A percentile compares a stretch with the other conserved stretches of the same genome.
phyloP scores from a whole-genome alignment of 1,139 yeast genomes.

The Saccharomyces hybrid region DNA sequence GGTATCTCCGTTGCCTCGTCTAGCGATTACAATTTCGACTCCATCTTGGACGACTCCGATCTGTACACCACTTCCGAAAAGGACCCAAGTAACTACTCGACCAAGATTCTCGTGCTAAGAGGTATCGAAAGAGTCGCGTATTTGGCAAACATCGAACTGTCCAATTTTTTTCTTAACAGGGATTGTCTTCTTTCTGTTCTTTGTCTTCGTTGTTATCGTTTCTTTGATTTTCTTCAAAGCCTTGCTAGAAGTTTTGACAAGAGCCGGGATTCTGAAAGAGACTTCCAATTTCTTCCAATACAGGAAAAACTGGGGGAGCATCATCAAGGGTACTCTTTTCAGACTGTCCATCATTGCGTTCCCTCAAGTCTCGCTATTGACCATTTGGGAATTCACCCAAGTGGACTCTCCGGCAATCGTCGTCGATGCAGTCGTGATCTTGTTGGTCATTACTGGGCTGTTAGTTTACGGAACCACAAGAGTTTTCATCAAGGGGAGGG shows the following conservation, averaged over 20 bases:
- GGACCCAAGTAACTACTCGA: conserved; percentile 37
- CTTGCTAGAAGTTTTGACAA: conserved; percentile 58
- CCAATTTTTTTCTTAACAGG: conserved; percentile 85
- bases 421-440: conserved; percentile 66
- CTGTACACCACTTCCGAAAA: conserved; percentile 71
- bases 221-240: conserved; percentile 66
- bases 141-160: conserved; percentile 75
- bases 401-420: conserved; percentile 79
- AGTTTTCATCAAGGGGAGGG: conserved; percentile 63
- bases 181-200: conserved; percentile 70
- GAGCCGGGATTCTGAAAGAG: conserved; percentile 49
- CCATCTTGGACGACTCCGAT: conserved; percentile 41
- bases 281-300: conserved; percentile 63
- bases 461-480: conserved; percentile 67
- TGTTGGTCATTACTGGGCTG: conserved; percentile 49
- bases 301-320: conserved; percentile 70
- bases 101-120: conserved; percentile 70
- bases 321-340: conserved; percentile 82
- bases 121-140: conserved; percentile 91
- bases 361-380: conserved; percentile 75
- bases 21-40: conserved; percentile 40
- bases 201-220: conserved; percentile 64
- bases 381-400: conserved; percentile 82
- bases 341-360: conserved; percentile 73
- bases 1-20: conserved; percentile 22